Base-by-base conservation (phyloP, 2,329 filamentous ascomycete species). In the Aspergillus spinulosporus region DNA sequence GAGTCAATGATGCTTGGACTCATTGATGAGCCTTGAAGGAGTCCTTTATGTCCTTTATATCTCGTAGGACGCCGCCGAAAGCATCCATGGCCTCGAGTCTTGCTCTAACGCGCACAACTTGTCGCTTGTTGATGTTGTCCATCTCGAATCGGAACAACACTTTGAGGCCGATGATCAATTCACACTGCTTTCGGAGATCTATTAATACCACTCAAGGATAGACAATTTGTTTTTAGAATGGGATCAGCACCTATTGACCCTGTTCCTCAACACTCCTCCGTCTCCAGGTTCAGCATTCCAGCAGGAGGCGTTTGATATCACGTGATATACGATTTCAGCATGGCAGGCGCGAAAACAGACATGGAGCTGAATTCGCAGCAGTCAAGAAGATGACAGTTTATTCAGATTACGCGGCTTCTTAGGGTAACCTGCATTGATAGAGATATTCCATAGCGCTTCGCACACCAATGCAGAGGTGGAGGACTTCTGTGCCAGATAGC, bases 151-250 rank as follows among this genome's bases (percentile, higher is more conserved):
- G 36, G 54, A 37, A 21, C 26, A 28, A 21, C 31, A 21, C 39
- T 42, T 45, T 55, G 47, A 39, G 1, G 31, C 32, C 47, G 14
- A 15, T 40, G 21, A 44, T 28, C 37, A 5, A 5, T 31, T 12
- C 29, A 12, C 36, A 21, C 54, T 56, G 54, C 48, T 52, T 56
- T 26, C 54, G 54, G 54, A 39, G 11, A 39, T 14, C 28, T n/a
- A 12, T 52, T 34, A 40, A 15, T 47, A 21, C 14, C 14, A n/a
- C 21, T 34, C 29, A 14, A 7, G 4, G 15, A 11, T n/a, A n/a
- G 29, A n/a, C 14, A n/a, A 8, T 34, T 31, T 31, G 34, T 14
- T n/a, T 29, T 21, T 21, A 21, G 5, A 8, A 36, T 34, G 7
- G 9, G 12, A 15, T 28, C 7, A 21, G 21, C 21, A 21, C 21